Conservation (phyloP, 768 basidiomycete species). For the Leccinellum rugosiceps region DNA sequence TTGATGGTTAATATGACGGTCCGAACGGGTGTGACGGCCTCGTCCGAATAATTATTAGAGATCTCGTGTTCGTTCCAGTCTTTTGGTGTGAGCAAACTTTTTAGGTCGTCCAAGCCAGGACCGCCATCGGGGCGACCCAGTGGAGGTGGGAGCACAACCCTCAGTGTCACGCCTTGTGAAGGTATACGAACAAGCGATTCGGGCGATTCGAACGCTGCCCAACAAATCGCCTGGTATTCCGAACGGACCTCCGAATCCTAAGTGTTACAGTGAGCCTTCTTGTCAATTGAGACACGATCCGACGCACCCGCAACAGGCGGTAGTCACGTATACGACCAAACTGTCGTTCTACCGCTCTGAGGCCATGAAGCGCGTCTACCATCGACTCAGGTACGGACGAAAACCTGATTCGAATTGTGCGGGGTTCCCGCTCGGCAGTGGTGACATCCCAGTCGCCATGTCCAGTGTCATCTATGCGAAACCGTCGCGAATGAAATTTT, state of each 20-base stretch:
- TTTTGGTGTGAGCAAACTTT: conserved; percentile 24
- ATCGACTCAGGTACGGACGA: conserved; percentile 43
- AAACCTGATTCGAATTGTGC: conserved; percentile 39
- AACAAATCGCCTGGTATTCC: conserved; percentile 41
- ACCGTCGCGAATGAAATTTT: conserved; percentile 7
- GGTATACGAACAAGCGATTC: conserved; percentile 39
- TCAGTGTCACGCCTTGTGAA: conserved; percentile 27
- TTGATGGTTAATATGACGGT: conserved; percentile 16
- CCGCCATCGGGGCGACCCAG: conserved; percentile 29
- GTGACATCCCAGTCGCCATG: conserved; percentile 16
- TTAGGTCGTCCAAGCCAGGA: conserved; percentile 31
- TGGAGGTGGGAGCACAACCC: conserved; percentile 28
- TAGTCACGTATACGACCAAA: conserved; percentile 49
- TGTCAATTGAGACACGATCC: neutral
- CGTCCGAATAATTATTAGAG: conserved; percentile 3
- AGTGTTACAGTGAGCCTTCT: neutral
- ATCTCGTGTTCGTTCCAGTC: neutral
- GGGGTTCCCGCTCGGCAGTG: conserved; percentile 6
- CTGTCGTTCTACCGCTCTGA: conserved; percentile 54
- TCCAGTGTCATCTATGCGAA: conserved; percentile 24
- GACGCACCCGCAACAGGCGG: conserved; percentile 40
- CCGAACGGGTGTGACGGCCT: conserved; percentile 3
- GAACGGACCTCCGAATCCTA: conserved; percentile 49
- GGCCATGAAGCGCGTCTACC: conserved; percentile 47
- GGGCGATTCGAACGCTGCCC: conserved; percentile 45